Conservation (phyloP, 2,329 filamentous ascomycete genomes). For the Lasiodiplodia gonubiensis region DNA sequence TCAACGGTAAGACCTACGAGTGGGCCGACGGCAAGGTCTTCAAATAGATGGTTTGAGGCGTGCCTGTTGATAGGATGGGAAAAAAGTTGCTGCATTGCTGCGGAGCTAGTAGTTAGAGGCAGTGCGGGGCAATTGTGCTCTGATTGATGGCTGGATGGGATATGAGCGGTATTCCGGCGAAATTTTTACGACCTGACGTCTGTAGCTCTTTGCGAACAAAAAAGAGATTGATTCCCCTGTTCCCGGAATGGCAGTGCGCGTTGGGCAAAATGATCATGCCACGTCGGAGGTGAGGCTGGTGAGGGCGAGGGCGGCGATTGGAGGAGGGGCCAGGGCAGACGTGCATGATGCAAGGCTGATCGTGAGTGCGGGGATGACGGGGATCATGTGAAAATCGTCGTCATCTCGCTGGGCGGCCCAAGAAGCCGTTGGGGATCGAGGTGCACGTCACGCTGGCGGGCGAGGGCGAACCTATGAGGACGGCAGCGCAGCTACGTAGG, state of each 20-base stretch:
- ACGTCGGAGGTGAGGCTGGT: conserved; percentile 13
- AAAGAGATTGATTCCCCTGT: conserved; percentile 22
- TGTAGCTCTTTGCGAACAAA: conserved; percentile 25
- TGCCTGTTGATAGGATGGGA: background rate
- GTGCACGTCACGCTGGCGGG: background rate
- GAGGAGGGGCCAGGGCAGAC: conserved; percentile 11
- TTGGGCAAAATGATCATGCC: background rate
- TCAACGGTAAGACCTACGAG: conserved; percentile 86
- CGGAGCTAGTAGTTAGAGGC: conserved; percentile 22
- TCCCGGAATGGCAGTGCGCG: conserved; percentile 5
- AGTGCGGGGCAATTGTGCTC: conserved; percentile 14
- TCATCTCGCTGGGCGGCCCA: background rate
- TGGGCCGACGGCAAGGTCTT: conserved; percentile 96
- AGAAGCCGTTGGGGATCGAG: background rate
- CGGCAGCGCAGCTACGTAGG: background rate
- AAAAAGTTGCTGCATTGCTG: conserved; percentile 25
- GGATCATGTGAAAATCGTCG: conserved; percentile 22
- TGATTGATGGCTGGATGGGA: conserved; percentile 26
- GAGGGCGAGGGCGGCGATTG: conserved; percentile 15
- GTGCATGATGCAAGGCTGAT: conserved; percentile 28
- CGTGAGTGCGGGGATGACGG: conserved; percentile 23
- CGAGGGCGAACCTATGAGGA: conserved; percentile 3
- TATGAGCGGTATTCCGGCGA: conserved; percentile 22
- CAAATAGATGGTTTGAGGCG: conserved; percentile 71
- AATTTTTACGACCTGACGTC: conserved; percentile 28